phyloP scores from a whole-genome alignment of 305 asterid genomes.

The Fraxinus greggii region DNA sequence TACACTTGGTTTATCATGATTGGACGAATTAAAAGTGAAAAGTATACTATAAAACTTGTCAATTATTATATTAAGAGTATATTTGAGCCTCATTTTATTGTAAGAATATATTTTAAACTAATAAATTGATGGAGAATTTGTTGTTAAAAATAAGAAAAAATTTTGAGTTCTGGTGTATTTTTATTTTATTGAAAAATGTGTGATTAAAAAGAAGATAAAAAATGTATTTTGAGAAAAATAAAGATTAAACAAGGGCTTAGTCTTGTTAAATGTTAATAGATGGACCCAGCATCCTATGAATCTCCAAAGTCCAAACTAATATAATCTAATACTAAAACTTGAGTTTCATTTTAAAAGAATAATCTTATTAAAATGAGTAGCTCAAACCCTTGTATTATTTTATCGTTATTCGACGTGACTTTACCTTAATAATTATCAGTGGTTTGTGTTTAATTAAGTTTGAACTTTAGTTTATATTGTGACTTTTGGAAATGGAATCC shows the following conservation, averaged over 20 bases:
- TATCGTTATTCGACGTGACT: neutral
- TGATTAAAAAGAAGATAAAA: too few species aligned
- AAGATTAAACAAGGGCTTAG: too few species aligned
- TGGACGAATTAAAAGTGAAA: neutral
- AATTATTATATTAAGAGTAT: neutral
- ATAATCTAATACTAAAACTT: neutral
- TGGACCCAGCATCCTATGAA: neutral
- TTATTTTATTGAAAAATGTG: too few species aligned
- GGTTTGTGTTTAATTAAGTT: neutral
- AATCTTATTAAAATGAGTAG: neutral
- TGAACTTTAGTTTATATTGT: neutral
- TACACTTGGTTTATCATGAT: neutral
- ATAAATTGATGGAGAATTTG: too few species aligned
- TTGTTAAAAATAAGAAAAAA: too few species aligned
- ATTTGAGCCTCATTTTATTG: too few species aligned
- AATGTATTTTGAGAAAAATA: too few species aligned
- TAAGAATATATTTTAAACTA: too few species aligned
- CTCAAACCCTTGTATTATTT: neutral
- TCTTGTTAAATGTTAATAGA: neutral
- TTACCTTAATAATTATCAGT: neutral
- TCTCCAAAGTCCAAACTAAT: neutral
- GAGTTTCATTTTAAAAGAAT: too few species aligned
- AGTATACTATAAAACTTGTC: neutral
- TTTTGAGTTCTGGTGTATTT: too few species aligned
- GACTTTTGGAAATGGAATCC: neutral